Evolutionary conservation across 2,329 filamentous ascomycete genomes (phyloP).

Genomic region (Exophiala xenobiotica): DNA sequence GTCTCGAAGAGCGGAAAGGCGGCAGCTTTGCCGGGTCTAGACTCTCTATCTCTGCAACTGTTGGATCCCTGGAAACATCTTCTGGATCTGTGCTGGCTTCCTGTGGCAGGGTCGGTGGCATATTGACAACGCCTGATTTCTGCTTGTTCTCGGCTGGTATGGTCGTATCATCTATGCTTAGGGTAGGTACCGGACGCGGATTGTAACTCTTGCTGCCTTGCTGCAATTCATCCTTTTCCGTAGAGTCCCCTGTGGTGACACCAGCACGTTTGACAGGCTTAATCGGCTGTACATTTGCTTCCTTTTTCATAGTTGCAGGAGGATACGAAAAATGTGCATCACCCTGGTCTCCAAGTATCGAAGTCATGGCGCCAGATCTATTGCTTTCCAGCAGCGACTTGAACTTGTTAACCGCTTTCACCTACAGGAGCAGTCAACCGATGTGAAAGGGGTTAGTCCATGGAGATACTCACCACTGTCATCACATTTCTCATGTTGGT

Average conservation of each 20-base stretch:
- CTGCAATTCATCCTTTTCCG: slow-evolving; percentile 57
- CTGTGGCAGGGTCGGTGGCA: slow-evolving; percentile 4
- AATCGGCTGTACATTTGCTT: slow-evolving; percentile 10
- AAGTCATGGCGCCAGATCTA: slow-evolving; percentile 54
- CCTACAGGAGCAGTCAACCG: slow-evolving; percentile 46
- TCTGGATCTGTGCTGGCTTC: slow-evolving; percentile 22
- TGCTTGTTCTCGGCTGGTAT: slow-evolving; percentile 2
- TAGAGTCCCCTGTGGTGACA: slow-evolving; percentile 43
- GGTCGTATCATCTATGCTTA: slow-evolving; percentile 23
- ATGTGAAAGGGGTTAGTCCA: not conserved
- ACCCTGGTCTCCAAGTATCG: slow-evolving; percentile 58
- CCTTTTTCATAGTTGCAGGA: slow-evolving; percentile 52
- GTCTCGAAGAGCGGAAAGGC: slow-evolving; percentile 26
- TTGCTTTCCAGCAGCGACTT: slow-evolving; percentile 67
- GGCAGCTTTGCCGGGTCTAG: slow-evolving; percentile 24
- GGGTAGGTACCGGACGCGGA: slow-evolving; percentile 14
- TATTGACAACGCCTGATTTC: not conserved
- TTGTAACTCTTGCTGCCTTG: slow-evolving; percentile 10
- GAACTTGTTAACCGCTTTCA: slow-evolving; percentile 89
- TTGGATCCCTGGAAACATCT: slow-evolving; percentile 14
- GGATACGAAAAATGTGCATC: slow-evolving; percentile 57
- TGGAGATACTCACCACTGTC: slow-evolving; percentile 57
- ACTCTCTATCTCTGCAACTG: slow-evolving; percentile 13
- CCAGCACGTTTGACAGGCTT: not conserved
- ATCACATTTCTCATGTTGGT: slow-evolving; percentile 83